phyloP scores from a whole-genome alignment of 129 eudicot genomes.

The Escallonia rubra region DNA sequence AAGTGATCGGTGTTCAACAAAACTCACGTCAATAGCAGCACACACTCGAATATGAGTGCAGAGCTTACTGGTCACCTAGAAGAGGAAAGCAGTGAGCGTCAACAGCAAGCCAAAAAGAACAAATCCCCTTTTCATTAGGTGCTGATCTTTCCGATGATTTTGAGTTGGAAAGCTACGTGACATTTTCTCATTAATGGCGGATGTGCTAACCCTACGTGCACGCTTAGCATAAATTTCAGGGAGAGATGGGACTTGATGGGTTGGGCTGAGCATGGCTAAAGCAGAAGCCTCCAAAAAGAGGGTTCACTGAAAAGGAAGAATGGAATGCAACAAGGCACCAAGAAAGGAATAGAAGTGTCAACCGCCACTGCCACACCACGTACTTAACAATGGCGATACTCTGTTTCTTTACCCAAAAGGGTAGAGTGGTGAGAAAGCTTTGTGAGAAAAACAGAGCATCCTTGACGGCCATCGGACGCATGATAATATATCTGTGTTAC shows the following conservation, averaged over 20 bases:
- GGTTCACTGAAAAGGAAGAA: not conserved
- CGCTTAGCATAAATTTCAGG: slow-evolving; percentile 21
- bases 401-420: not conserved
- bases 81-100: slow-evolving; percentile 1
- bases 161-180: slow-evolving; percentile 22
- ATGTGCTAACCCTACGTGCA: not conserved
- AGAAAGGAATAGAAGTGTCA: slow-evolving; percentile 15
- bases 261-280: not conserved
- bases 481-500: too few species aligned
- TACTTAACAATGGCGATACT: too few species aligned
- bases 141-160: not conserved
- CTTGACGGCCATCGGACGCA: not conserved
- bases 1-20: not conserved
- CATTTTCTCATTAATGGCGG: not conserved
- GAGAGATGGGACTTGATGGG: not conserved
- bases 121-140: not conserved
- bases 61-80: not conserved
- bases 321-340: slow-evolving; percentile 14
- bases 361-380: not conserved
- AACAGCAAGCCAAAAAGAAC: slow-evolving; percentile 1
- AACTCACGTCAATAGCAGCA: not conserved
- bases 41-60: not conserved
- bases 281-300: slow-evolving; percentile 1
- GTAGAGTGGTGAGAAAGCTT: not conserved
- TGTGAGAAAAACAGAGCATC: not conserved